Evolutionary conservation across 345 rosid species (phyloP), one percentile per base, ranked within the genome.

Genomic region (Iberis pinnata): DNA sequence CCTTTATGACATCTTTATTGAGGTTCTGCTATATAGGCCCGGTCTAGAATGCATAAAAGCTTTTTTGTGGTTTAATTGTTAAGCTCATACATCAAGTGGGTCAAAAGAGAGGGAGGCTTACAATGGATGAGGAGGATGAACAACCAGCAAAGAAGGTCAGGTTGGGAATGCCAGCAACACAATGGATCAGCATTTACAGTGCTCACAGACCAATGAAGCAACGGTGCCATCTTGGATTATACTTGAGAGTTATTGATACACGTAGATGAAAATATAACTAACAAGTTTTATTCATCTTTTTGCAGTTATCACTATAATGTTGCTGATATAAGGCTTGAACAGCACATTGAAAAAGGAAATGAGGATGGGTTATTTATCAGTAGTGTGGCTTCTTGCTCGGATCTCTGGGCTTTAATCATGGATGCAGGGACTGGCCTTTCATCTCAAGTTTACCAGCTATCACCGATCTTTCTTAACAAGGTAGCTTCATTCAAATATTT

Each of bases 141-240:
- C 95, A 88, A 61, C 98, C 87, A 52, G 84, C 95, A 47, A 90
- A 90, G 81, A 90, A 87, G 75, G 73, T 90, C 52, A 79, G 98
- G 35, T 77, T 90, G 86, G 98, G 98, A 53, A 87, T 88, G 98
- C 98, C 98, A 46, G 89, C 95, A 65, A 83, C 86, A 22, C 98
- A 90, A 64, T 90, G 98, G 98, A 90, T 90, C 61, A 90, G 96
- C 66, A 73, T 88, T 33, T 90, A 90, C 72, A 90, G 76, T 77
- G 95, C 98, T 56, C 88, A 88, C 58, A 86, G 89, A 57, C 95
- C 98, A 11, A 90, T 90, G 96, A 90, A 82, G 70, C 96, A 90
- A 73, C 78, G 95, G 98, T 84, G 59, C 50, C 27, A 44, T 20
- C 25, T 66, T 50, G 19, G 12, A 37, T 46, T 56, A 51, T 50